Percentiles rank a stretch among this genome's conserved stretches.
phyloP scores from a whole-genome alignment of 2,329 filamentous ascomycete genomes.

The Plectosphaerella plurivora region DNA sequence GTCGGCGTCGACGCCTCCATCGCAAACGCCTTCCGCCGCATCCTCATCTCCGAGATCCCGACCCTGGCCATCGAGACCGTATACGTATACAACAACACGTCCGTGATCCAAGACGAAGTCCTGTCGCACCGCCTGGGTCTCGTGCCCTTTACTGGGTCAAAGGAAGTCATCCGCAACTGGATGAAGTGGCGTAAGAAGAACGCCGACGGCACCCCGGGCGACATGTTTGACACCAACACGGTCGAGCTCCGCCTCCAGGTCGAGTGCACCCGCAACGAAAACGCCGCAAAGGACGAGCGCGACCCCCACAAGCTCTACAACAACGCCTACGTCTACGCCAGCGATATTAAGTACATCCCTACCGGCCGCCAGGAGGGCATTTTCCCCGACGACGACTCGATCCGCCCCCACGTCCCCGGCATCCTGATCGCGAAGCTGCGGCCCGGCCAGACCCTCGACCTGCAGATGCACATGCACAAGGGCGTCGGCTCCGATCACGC shows the following conservation, averaged over 20 bases:
- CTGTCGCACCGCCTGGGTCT: conserved; percentile 86
- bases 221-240: conserved; percentile 79
- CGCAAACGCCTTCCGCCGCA: conserved; percentile 95
- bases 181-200: conserved; percentile 79
- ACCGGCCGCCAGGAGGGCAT: conserved; percentile 63
- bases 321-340: conserved; percentile 78
- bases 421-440: conserved; percentile 93
- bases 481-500: conserved; percentile 91
- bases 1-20: conserved; percentile 88
- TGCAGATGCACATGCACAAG: conserved; percentile 92
- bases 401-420: conserved; percentile 80
- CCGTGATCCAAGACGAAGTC: conserved; percentile 96
- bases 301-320: conserved; percentile 83
- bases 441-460: conserved; percentile 79
- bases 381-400: conserved; percentile 50
- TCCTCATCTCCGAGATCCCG: conserved; percentile 89
- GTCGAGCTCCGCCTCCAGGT: conserved; percentile 73
- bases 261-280: conserved; percentile 73
- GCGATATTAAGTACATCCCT: conserved; percentile 71
- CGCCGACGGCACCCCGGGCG: conserved; percentile 54
- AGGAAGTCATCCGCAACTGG: conserved; percentile 70
- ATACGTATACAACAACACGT: conserved; percentile 94
- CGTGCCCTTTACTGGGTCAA: conserved; percentile 79
- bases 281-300: conserved; percentile 66
- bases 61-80: conserved; percentile 92